phyloP scores from a whole-genome alignment of 129 eudicot genomes.

The Dittrichia graveolens region DNA sequence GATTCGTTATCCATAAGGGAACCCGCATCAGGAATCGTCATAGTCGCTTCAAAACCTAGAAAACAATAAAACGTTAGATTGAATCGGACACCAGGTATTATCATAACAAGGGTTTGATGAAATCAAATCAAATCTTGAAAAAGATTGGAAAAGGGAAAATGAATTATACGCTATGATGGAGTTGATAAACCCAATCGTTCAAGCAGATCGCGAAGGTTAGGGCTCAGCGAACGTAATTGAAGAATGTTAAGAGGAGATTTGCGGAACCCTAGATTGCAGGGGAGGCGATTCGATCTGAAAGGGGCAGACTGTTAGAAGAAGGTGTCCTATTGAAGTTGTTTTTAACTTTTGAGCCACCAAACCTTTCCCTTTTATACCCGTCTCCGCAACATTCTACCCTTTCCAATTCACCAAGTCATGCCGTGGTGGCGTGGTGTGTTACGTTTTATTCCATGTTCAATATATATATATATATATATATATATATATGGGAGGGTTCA shows the following conservation, averaged over 20 bases:
- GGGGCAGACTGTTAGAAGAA: conserved; percentile 8
- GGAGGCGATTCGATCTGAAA: conserved; percentile 41
- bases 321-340: conserved; percentile 1
- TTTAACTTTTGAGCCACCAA: conserved; percentile 39
- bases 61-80: not conserved
- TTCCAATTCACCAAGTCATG: not conserved
- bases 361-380: conserved; percentile 35
- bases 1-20: conserved; percentile 73
- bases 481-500: too few species aligned
- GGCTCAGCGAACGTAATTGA: conserved; percentile 4
- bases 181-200: conserved; percentile 23
- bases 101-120: not conserved
- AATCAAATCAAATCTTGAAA: not conserved
- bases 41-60: conserved; percentile 42
- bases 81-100: not conserved
- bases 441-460: too few species aligned
- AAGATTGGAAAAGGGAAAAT: not conserved
- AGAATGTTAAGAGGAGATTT: conserved; percentile 14
- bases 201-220: conserved; percentile 10
- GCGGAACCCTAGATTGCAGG: conserved; percentile 64
- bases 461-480: not conserved
- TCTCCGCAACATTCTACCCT: conserved; percentile 14
- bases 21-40: conserved; percentile 86
- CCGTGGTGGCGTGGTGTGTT: too few species aligned
- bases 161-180: not conserved